Base-by-base conservation (phyloP, 441 rosid species). In the Eruca vesicaria region DNA sequence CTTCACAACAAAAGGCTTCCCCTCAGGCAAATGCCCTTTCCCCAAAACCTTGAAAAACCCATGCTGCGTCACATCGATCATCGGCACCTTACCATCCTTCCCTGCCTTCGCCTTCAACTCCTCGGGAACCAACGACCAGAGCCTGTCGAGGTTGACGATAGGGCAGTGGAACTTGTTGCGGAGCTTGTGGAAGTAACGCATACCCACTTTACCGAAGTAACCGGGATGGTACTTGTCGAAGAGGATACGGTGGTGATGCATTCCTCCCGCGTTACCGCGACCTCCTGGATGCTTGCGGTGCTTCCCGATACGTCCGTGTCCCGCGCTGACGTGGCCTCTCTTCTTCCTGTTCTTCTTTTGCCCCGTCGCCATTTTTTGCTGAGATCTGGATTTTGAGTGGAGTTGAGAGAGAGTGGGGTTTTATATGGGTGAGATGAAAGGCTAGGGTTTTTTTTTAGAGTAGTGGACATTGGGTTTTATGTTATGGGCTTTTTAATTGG, bases 181-280 rank as follows among this genome's bases (percentile, higher is more conserved):
- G 4, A 92, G 92, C 82, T 88, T 88, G 84, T 92, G 97, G 82
- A 90, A 92, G 72, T 89, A 90, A 14, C 97, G 84, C 97, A 91
- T 91, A 26, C 95, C 97, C 0, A 91, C 97, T 76, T 91, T 89
- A 0, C 95, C 97, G 73, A 91, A 91, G 76, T 88, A 91, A 20
- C 97, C 95, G 0, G 97, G 97, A 74, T 91, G 97, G 88, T 89
- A 91, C 87, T 89, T 91, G 83, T 91, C 97, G 87, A 91, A 89
- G 33, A 91, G 89, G 52, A 43, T 43, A n/a, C 52, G 52, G 52
- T 43, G 52, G 52, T 43, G 52, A 5, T 43, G 52, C 52, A 43
- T 43, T n/a, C 52, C 52, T 43, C 52, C 52, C 9, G 52, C 52
- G 52, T 43, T 43, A 43, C 52, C 52, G 8, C 52, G 52, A 43